Evolutionary conservation across 495 filamentous ascomycete species (phyloP).

Genomic region (Penicillium tannophilum): DNA sequence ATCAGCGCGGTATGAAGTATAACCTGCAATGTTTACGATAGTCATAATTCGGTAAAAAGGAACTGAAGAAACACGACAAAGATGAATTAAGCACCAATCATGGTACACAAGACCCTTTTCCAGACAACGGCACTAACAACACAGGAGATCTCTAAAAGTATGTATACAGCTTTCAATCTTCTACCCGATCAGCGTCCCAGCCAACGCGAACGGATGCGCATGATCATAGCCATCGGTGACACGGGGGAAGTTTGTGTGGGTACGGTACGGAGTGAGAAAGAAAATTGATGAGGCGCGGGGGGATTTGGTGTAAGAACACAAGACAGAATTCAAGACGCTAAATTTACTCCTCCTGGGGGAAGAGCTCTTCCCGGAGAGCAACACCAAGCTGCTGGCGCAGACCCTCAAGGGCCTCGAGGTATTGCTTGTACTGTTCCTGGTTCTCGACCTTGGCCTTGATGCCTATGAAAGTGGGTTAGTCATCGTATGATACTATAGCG

Average conservation of each 20-base stretch:
- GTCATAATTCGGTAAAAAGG: background rate
- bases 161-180: conserved; percentile 53
- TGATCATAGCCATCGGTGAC: conserved; percentile 17
- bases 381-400: conserved; percentile 94
- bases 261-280: conserved; percentile 21
- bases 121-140: conserved; percentile 34
- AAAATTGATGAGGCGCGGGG: conserved; percentile 29
- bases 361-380: conserved; percentile 89
- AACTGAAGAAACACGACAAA: conserved; percentile 21
- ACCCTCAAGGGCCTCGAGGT: conserved; percentile 88
- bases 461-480: conserved; percentile 53
- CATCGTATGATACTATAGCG: conserved; percentile 12
- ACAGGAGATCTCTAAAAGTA: conserved; percentile 46
- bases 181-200: conserved; percentile 31
- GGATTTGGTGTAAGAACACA: conserved; percentile 8
- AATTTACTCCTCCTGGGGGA: conserved; percentile 70
- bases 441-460: conserved; percentile 99
- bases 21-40: background rate
- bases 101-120: conserved; percentile 30
- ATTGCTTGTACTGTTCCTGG: conserved; percentile 95
- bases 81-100: conserved; percentile 35
- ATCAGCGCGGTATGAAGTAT: background rate
- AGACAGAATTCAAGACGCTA: conserved; percentile 20
- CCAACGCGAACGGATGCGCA: conserved; percentile 18
- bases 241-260: conserved; percentile 8